These are phyloP conservation scores for Arthrobotrys musiformis DNA, from an alignment of 2,329 filamentous ascomycete genomes.

Conservation along the genomic window DNA sequence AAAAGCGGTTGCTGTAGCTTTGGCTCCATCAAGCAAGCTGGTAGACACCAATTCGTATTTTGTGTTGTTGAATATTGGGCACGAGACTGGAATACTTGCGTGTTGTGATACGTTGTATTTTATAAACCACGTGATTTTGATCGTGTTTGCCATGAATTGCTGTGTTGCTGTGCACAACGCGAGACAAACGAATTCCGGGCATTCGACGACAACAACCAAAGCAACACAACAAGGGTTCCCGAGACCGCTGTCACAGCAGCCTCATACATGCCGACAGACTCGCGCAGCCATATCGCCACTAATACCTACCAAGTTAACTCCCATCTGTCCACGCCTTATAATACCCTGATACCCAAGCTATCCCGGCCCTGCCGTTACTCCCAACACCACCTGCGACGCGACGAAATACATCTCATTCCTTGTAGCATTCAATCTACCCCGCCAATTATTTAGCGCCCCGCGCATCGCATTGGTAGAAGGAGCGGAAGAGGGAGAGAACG, in stretches of 20 bases:
- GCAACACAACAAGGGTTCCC: neutral
- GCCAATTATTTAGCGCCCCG: neutral
- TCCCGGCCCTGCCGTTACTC: neutral
- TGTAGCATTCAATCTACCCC: neutral
- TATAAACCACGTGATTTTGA: neutral
- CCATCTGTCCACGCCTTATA: neutral
- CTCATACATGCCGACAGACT: neutral
- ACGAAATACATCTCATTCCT: neutral
- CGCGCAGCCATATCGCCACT: neutral
- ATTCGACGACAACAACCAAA: neutral
- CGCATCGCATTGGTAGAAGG: too few relatives aligned
- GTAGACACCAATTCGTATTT: too few relatives aligned
- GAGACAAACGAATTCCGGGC: constrained; percentile 18
- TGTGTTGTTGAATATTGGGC: neutral
- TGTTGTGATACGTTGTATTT: constrained; percentile 3
- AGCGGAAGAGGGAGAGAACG: neutral
- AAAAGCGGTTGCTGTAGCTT: too few relatives aligned
- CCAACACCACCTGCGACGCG: neutral
- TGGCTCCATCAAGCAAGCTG: too few relatives aligned
- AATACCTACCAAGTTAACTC: neutral
- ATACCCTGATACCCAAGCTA: neutral
- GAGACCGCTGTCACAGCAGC: neutral
- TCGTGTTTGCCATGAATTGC: neutral
- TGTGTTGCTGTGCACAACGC: constrained; percentile 29
- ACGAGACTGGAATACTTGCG: too few relatives aligned